Percentiles rank a stretch among this genome's conserved stretches.
Evolutionary conservation across 1,284 basidiomycete genomes (phyloP).

Genomic region (Trametes hirsuta): DNA sequence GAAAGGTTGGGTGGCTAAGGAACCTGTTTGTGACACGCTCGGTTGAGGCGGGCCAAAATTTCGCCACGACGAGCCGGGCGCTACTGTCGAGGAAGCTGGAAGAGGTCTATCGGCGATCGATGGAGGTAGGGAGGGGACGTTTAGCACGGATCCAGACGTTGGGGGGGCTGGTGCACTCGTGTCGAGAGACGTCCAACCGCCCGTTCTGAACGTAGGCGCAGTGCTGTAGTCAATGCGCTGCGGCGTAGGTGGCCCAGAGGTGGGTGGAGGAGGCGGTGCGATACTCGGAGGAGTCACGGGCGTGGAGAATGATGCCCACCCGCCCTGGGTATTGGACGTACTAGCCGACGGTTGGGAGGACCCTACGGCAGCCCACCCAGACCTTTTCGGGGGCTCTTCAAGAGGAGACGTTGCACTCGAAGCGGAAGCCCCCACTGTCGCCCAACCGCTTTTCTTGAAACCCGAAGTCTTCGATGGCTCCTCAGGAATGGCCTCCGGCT

Average conservation of each 20-base stretch:
- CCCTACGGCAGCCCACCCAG: slow-evolving; percentile 40
- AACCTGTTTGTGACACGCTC: too few species aligned
- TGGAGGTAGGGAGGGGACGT: neutral
- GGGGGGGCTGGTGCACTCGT: slow-evolving; percentile 35
- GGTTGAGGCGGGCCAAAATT: too few species aligned
- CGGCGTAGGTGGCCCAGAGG: slow-evolving; percentile 22
- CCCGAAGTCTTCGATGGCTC: slow-evolving; percentile 29
- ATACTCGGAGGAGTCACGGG: slow-evolving; percentile 24
- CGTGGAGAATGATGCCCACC: slow-evolving; percentile 13
- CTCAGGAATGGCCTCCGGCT: slow-evolving; percentile 28
- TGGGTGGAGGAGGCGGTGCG: slow-evolving; percentile 26
- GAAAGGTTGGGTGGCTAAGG: too few species aligned
- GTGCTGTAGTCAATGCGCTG: slow-evolving; percentile 20
- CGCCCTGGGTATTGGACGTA: neutral
- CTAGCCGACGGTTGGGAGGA: slow-evolving; percentile 23
- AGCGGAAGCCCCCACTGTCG: slow-evolving; percentile 34
- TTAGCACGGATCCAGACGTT: slow-evolving; percentile 10
- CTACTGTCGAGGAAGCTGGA: neutral
- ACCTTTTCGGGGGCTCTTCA: slow-evolving; percentile 14
- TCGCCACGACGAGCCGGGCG: too few species aligned
- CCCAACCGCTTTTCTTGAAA: slow-evolving; percentile 66
- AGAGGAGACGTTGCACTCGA: neutral
- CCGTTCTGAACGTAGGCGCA: slow-evolving; percentile 54
- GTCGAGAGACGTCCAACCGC: slow-evolving; percentile 66
- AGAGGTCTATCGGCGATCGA: neutral